phyloP scores from a whole-genome alignment of 257 asterid genomes.

The Fraxinus quadrangulata region DNA sequence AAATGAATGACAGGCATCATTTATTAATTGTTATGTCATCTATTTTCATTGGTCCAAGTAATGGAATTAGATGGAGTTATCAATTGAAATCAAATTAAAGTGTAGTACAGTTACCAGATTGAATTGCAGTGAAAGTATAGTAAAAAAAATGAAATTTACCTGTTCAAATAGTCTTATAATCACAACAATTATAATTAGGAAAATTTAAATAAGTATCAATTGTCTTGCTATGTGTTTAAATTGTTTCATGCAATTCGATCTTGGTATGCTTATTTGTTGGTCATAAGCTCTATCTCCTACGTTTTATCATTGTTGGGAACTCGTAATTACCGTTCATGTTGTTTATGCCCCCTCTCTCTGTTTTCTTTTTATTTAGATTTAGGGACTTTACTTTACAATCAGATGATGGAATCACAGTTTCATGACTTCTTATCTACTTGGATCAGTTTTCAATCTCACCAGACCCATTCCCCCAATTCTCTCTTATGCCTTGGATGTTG shows the following conservation, averaged over 20 bases:
- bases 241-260: neutral
- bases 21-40: no score
- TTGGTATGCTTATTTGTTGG: neutral
- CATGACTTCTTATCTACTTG: neutral
- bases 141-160: neutral
- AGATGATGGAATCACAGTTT: neutral
- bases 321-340: neutral
- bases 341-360: neutral
- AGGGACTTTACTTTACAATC: neutral
- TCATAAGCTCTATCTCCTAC: neutral
- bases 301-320: neutral
- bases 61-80: no score
- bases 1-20: no score
- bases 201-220: neutral
- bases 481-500: neutral
- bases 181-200: neutral
- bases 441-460: neutral
- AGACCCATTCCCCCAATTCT: neutral
- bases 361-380: neutral
- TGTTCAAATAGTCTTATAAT: neutral
- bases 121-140: no score
- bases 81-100: no score
- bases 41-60: no score
- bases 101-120: no score
- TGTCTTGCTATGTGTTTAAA: neutral